phyloP scores from a whole-genome alignment of 352 stramenopile genomes.

The Phytophthora pisi region DNA sequence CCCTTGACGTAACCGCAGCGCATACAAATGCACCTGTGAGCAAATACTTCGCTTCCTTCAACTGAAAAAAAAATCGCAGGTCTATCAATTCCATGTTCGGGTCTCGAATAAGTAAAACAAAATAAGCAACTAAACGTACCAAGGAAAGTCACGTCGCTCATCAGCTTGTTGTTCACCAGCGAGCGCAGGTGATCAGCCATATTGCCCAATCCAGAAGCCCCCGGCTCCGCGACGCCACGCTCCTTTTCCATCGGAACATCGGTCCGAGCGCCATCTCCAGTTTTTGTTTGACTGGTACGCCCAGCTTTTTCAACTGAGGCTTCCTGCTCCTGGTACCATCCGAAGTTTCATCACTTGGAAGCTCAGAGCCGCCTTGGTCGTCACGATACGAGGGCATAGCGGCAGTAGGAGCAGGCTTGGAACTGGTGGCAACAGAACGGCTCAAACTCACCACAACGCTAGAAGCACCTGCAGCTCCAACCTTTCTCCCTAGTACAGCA shows the following conservation, averaged over 20 bases:
- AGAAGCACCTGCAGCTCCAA: background rate
- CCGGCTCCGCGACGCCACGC: background rate
- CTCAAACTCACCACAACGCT: background rate
- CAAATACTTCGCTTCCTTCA: conserved; percentile 76
- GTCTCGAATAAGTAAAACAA: too few species aligned
- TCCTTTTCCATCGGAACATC: background rate
- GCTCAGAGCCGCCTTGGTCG: background rate
- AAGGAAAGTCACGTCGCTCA: conserved; percentile 84
- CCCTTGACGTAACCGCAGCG: conserved; percentile 92
- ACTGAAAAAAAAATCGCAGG: conserved; percentile 37
- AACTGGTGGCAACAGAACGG: background rate
- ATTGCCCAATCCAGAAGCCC: background rate
- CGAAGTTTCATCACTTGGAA: background rate
- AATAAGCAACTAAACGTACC: conserved; percentile 28
- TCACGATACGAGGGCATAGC: background rate
- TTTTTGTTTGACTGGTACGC: background rate
- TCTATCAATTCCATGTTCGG: background rate
- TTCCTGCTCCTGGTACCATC: background rate
- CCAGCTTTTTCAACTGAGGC: background rate
- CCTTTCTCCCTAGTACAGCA: background rate
- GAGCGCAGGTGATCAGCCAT: conserved; percentile 61
- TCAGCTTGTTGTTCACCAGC: conserved; percentile 80
- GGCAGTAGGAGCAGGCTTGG: background rate
- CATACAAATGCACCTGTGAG: conserved; percentile 89
- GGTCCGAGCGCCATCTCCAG: background rate